Evolutionary conservation across 108 stramenopile genomes (phyloP).

Genomic region (Skeletonema costatum): DNA sequence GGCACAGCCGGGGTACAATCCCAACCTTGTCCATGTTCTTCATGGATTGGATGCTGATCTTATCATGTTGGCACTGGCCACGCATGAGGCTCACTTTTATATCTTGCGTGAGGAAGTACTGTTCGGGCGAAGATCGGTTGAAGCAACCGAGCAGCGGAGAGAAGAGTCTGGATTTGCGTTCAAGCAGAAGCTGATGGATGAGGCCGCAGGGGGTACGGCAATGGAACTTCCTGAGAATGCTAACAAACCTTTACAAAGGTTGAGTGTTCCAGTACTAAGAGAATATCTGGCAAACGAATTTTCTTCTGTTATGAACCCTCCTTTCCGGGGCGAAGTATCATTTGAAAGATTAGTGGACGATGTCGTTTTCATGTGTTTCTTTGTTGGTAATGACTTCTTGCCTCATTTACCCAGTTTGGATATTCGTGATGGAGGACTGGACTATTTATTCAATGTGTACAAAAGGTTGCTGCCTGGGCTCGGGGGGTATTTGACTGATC

Average conservation of each 20-base stretch:
- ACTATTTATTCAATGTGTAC: constrained; percentile 91
- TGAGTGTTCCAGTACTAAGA: constrained; percentile 91
- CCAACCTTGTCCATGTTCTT: constrained; percentile 94
- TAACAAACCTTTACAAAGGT: constrained; percentile 75
- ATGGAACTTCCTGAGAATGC: constrained; percentile 82
- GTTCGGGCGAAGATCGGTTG: constrained; percentile 80
- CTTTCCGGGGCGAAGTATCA: constrained; percentile 66
- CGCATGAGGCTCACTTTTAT: constrained; percentile 98
- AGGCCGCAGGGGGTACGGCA: constrained; percentile 71
- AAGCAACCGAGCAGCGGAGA: constrained; percentile 66
- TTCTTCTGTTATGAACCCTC: constrained; percentile 56
- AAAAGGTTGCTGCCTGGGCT: constrained; percentile 87
- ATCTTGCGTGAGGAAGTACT: constrained; percentile 95
- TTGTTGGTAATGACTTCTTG: constrained; percentile 94
- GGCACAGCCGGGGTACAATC: constrained; percentile 94
- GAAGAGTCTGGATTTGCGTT: constrained; percentile 73
- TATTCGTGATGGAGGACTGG: constrained; percentile 94
- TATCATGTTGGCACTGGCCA: constrained; percentile 99
- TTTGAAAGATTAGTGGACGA: constrained; percentile 97
- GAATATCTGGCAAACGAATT: constrained; percentile 95
- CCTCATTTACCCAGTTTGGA: constrained; percentile 96
- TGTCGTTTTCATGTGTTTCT: constrained; percentile 98
- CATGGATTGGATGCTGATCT: constrained; percentile 99
- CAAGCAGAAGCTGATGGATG: constrained; percentile 73
- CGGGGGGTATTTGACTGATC: constrained; percentile 94